Base-by-base conservation (phyloP, 176 grass and related monocot species). In the Eragrostis nindensis region DNA sequence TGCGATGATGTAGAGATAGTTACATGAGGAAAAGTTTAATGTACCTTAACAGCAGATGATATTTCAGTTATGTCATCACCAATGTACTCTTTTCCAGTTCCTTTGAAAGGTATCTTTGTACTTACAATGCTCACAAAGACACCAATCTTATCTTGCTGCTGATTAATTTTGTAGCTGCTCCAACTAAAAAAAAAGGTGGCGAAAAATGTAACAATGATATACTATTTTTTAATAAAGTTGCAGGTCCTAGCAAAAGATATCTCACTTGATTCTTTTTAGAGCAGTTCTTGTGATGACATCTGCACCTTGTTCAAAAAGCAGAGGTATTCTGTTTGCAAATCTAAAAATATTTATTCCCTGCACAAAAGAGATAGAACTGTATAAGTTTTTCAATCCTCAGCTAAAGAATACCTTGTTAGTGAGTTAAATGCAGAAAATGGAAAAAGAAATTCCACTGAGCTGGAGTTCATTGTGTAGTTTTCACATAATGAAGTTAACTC, bases 51-150 rank as follows among this genome's bases (percentile, higher is more conserved):
- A 73, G 88, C 90, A 42, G 87, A 81, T 74, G 96, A 75, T 82
- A 98, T 98, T 74, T 98, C 92, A 15, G 88, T 91, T 83, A 98
- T 98, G 71, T 95, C 96, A 91, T 98, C 90, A 22, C 96, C 96
- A 80, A 98, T 98, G 75, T 95, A 98, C 71, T 98, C 92, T 79
- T 98, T 98, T 21, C 96, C 88, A 0, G 96, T 98, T 83, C 95
- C 95, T 85, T 98, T 98, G 83, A 98, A 98, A 64, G 92, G 95
- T 89, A 95, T 91, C 90, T 98, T 98, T 81, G 92, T 98, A 71
- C 92, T 98, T 57, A 98, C 95, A 88, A 98, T 98, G 79, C 90
- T 98, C 63, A 98, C 88, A 86, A 98, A 95, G 39, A 95, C 92
- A 81, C 95, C 95, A 59, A 95, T 98, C 91, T 91, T 98, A 70